These are phyloP conservation scores for Aureobasidium pullulans DNA, from an alignment of 2,329 filamentous ascomycete species.

Conservation along the genomic window DNA sequence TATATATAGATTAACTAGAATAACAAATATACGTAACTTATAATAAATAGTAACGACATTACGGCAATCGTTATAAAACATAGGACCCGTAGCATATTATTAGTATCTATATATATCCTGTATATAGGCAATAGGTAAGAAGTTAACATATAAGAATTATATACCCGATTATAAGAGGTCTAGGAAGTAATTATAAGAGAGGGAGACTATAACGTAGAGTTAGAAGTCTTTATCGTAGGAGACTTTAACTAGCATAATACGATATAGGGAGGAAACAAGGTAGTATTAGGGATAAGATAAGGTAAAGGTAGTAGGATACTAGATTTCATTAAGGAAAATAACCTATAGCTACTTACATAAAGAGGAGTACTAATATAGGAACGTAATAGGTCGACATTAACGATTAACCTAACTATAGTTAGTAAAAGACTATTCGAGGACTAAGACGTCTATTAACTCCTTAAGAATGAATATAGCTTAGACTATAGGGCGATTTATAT, in stretches of 20 bases:
- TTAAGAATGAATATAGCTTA: background rate
- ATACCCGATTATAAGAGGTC: background rate
- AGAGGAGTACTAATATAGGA: background rate
- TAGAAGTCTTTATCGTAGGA: conserved; percentile 7
- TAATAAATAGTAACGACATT: background rate
- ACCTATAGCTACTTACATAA: background rate
- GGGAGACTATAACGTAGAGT: background rate
- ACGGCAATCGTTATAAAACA: background rate
- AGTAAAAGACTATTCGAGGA: background rate
- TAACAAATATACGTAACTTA: conserved; percentile 13
- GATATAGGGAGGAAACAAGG: conserved; percentile 25
- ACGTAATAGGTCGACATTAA: background rate
- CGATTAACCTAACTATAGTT: too few relatives aligned
- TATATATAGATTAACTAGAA: conserved; percentile 8
- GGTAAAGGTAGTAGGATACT: conserved; percentile 30
- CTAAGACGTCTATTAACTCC: background rate
- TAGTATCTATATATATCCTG: background rate
- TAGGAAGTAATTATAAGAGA: background rate
- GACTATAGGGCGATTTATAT: conserved; percentile 6
- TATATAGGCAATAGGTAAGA: background rate
- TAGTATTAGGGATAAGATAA: conserved; percentile 24
- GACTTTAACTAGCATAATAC: conserved; percentile 18
- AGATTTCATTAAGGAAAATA: background rate
- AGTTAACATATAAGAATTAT: background rate
- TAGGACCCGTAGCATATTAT: background rate